Evolutionary conservation across 2,329 filamentous ascomycete species (phyloP), one percentile per base, ranked within the genome.

Genomic region (Aureobasidium zeae): DNA sequence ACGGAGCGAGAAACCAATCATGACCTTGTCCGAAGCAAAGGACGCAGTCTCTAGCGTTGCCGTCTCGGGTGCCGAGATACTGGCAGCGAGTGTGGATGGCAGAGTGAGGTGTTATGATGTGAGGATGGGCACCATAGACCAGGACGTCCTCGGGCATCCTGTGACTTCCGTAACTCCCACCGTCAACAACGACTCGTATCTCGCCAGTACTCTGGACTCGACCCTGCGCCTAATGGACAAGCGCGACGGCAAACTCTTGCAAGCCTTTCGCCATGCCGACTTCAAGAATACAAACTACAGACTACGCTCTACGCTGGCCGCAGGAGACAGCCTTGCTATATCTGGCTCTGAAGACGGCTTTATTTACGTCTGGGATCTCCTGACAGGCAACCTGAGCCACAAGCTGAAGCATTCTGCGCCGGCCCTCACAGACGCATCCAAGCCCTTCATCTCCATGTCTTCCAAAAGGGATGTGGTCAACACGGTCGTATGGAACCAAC

Each of bases 71-170:
- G 54, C 57, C 10, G 67, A 72, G 62, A 76, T 96, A 37, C 63
- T 86, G 2, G 73, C 76, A 1, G 86, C 82, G 0, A 88, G 85
- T 59, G 85, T 94, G 45, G 89, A 96, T 63, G 88, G 88, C 2
- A 71, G 83, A 46, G 76, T 93, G 1, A 70, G 89, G 43, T 72
- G 72, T 48, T 95, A 96, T 64, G 89, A 96, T 65, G 65, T 94
- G 29, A 73, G 86, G 44, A 83, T 77, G 71, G 88, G 88, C 0
- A 70, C 69, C 41, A 71, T 79, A 36, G 75, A 77, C 4, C 77
- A 76, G 1, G 86, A 94, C 63, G 77, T 86, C 1, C 66, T 91
- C 39, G 76, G 76, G 42, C 72, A 70, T 48, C 68, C 74, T 2
- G 83, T 94, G n/a, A 94, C 86, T 6, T 87, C 81, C 60, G 60